These are phyloP conservation scores for Terana coerulea DNA, from an alignment of 768 basidiomycete species.

Conservation along the genomic window DNA sequence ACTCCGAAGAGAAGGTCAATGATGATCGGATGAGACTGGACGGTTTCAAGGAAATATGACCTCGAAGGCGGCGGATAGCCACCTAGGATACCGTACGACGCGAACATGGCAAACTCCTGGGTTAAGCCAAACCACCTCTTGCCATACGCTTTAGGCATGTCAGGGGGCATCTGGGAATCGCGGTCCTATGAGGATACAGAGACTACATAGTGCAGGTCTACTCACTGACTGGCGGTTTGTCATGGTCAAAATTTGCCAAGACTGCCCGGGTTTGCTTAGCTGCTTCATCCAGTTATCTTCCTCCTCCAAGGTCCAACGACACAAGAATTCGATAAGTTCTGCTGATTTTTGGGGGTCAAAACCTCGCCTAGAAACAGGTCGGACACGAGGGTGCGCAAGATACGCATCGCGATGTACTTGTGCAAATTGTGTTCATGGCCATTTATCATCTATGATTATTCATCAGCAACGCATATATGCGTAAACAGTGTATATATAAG, in stretches of 20 bases:
- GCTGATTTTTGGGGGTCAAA: not conserved
- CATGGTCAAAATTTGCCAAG: constrained; percentile 2
- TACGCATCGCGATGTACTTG: not conserved
- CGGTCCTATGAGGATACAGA: too few species aligned
- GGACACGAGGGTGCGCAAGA: not conserved
- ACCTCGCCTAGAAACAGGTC: not conserved
- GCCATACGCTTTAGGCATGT: not conserved
- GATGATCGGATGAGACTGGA: constrained; percentile 19
- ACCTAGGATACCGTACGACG: constrained; percentile 14
- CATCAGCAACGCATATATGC: not conserved
- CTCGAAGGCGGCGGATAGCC: constrained; percentile 11
- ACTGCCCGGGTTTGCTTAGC: not conserved
- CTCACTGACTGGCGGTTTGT: too few species aligned
- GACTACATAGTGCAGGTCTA: too few species aligned
- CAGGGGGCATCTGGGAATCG: constrained; percentile 1
- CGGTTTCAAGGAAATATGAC: constrained; percentile 15
- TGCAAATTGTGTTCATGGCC: not conserved
- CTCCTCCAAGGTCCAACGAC: not conserved
- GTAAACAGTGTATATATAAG: not conserved
- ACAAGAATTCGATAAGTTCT: not conserved
- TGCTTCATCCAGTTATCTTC: not conserved
- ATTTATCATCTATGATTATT: not conserved
- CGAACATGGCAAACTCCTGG: constrained; percentile 15
- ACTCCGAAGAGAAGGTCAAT: constrained; percentile 25
- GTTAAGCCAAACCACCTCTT: constrained; percentile 26